These are phyloP conservation scores for Fusarium pseudograminearum DNA, from an alignment of 2,329 filamentous ascomycete species.

Conservation along the genomic window DNA sequence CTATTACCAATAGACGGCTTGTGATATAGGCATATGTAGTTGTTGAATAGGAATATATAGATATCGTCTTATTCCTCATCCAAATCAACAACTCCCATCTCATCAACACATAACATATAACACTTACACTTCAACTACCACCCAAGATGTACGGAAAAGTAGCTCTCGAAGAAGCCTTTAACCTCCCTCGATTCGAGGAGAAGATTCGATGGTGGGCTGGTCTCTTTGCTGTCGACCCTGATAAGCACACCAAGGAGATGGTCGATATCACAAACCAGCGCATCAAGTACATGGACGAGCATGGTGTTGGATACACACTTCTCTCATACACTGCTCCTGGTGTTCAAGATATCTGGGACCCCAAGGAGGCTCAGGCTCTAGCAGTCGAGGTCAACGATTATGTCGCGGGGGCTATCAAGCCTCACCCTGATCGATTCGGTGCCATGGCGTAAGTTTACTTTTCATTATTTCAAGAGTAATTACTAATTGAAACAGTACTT, in stretches of 20 bases:
- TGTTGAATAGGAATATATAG: not conserved
- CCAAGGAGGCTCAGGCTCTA: slow-evolving; percentile 55
- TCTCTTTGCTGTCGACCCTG: slow-evolving; percentile 69
- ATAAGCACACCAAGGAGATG: slow-evolving; percentile 69
- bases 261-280: slow-evolving; percentile 56
- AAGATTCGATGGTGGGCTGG: slow-evolving; percentile 71
- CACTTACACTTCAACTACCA: not conserved
- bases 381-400: slow-evolving; percentile 60
- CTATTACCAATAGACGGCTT: not conserved
- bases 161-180: slow-evolving; percentile 72
- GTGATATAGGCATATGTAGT: not conserved
- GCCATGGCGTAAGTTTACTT: slow-evolving; percentile 57
- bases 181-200: slow-evolving; percentile 68
- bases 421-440: slow-evolving; percentile 57
- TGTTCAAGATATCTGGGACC: slow-evolving; percentile 60
- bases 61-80: not conserved
- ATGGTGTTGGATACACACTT: slow-evolving; percentile 63
- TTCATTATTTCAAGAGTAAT: rapidly evolving
- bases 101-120: not conserved
- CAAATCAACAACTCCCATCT: not conserved
- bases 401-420: slow-evolving; percentile 54
- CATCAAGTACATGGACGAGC: slow-evolving; percentile 58
- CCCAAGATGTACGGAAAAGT: slow-evolving; percentile 69
- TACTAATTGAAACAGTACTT: slow-evolving; percentile 47
- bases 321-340: slow-evolving; percentile 63